A percentile compares a stretch with the other conserved stretches of the same genome.
These are phyloP conservation scores for Peziza echinospora DNA, from an alignment of 495 filamentous ascomycete genomes.

Conservation along the genomic window DNA sequence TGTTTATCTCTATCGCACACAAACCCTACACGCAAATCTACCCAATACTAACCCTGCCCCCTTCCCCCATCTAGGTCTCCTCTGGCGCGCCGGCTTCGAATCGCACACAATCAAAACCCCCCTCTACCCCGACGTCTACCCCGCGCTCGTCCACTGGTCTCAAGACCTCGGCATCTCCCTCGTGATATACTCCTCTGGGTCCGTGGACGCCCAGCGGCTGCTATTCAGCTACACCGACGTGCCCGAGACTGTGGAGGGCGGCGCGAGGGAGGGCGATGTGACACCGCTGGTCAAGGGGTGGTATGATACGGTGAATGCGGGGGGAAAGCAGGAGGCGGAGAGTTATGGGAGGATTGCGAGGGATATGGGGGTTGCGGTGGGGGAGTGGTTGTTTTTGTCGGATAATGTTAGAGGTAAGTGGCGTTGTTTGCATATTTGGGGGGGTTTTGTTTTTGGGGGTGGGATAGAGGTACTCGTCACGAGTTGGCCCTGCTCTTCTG, in stretches of 20 bases:
- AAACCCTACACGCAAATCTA: no score
- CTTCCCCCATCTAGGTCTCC: slow-evolving; percentile 38
- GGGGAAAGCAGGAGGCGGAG: slow-evolving; percentile 35
- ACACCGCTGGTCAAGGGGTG: slow-evolving; percentile 32
- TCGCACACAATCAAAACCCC: slow-evolving; percentile 38
- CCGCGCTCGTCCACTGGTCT: slow-evolving; percentile 32
- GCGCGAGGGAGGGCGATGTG: slow-evolving; percentile 27
- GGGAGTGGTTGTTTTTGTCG: slow-evolving; percentile 43
- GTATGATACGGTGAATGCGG: slow-evolving; percentile 57
- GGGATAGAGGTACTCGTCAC: no score
- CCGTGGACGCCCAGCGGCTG: slow-evolving; percentile 48
- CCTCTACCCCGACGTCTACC: slow-evolving; percentile 44
- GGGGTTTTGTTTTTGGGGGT: no score
- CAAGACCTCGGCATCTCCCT: slow-evolving; percentile 22
- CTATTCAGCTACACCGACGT: slow-evolving; percentile 43
- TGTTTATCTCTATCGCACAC: no score
- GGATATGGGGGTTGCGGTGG: slow-evolving; percentile 18
- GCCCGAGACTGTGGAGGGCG: slow-evolving; percentile 21
- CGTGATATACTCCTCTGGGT: slow-evolving; percentile 51
- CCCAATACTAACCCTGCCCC: no score
- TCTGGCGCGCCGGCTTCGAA: slow-evolving; percentile 45
- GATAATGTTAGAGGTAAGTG: slow-evolving; percentile 35
- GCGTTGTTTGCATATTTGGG: background rate
- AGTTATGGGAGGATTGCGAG: slow-evolving; percentile 40
- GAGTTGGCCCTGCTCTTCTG: no score